Percentiles rank a stretch among this genome's conserved stretches.
Evolutionary conservation across 108 stramenopile species (phyloP).

Genomic region (Halocafeteria seosinensis): DNA sequence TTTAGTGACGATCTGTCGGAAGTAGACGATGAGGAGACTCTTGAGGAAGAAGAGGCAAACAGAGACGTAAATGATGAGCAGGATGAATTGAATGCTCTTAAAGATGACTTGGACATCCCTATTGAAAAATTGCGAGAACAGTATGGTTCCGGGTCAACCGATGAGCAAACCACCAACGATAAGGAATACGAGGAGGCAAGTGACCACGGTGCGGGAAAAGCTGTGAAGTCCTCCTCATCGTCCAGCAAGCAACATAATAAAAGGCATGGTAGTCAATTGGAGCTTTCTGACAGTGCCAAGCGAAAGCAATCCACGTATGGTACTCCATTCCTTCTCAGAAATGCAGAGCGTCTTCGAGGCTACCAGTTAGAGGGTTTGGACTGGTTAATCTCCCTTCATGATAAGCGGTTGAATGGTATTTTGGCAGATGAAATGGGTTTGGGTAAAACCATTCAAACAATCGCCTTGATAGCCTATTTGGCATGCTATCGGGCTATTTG

Average conservation of each 20-base stretch:
- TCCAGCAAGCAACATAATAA: constrained; percentile 22
- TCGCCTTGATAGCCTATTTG: constrained; percentile 73
- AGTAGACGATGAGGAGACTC: background rate
- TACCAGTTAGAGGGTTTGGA: constrained; percentile 88
- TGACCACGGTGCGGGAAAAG: constrained; percentile 2
- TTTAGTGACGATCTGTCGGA: background rate
- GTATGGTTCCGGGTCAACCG: no score
- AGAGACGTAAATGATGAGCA: background rate
- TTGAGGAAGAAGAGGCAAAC: background rate
- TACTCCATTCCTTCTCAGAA: constrained; percentile 29
- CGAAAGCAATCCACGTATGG: background rate
- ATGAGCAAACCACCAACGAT: background rate
- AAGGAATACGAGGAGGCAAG: background rate
- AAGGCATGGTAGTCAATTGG: constrained; percentile 22
- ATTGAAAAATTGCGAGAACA: no score
- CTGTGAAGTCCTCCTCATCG: constrained; percentile 6
- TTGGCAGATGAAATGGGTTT: constrained; percentile 96
- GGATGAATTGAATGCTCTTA: no score
- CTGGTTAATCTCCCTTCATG: constrained; percentile 83
- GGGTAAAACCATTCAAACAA: constrained; percentile 87
- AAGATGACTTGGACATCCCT: no score
- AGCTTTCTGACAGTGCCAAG: constrained; percentile 14
- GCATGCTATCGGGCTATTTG: constrained; percentile 82
- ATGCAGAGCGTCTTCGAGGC: constrained; percentile 52
- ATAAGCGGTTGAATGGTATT: constrained; percentile 82